A percentile compares a stretch with the other conserved stretches of the same genome.
Evolutionary conservation across 495 filamentous ascomycete genomes (phyloP).

Genomic region (Xylaria curta): DNA sequence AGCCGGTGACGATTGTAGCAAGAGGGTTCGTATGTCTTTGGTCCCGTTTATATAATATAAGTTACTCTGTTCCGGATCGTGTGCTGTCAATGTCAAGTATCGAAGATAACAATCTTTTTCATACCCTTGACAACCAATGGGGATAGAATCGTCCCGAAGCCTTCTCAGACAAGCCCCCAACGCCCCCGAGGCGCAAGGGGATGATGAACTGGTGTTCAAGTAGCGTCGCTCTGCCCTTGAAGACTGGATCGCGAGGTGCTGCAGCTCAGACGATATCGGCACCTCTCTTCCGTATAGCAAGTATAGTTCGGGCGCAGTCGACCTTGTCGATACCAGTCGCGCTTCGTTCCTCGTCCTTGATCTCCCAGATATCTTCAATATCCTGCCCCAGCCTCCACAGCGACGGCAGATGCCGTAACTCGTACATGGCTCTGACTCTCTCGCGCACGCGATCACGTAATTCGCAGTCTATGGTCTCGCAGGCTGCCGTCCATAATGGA

Average conservation of each 20-base stretch:
- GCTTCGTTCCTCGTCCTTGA: conserved; percentile 37
- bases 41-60: not conserved
- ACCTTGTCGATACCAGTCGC: conserved; percentile 37
- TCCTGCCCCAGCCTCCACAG: conserved; percentile 36
- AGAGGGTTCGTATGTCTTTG: not conserved
- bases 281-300: conserved; percentile 33
- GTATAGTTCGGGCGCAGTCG: conserved; percentile 39
- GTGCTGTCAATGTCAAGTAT: not conserved
- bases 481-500: conserved; percentile 42
- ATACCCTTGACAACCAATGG: not conserved
- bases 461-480: conserved; percentile 36
- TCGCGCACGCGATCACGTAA: conserved; percentile 37
- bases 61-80: not conserved
- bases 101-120: not conserved
- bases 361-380: conserved; percentile 38
- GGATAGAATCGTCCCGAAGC: not conserved
- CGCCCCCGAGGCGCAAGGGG: not conserved
- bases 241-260: not conserved
- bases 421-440: conserved; percentile 37
- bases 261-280: conserved; percentile 32
- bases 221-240: not conserved
- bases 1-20: not conserved
- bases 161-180: not conserved
- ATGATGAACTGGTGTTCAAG: not conserved
- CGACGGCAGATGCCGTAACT: conserved; percentile 37